Percentiles rank a stretch among this genome's conserved stretches.
Conservation (phyloP, 164 flowering plant species). For the Magnolia kwangsiensis region DNA sequence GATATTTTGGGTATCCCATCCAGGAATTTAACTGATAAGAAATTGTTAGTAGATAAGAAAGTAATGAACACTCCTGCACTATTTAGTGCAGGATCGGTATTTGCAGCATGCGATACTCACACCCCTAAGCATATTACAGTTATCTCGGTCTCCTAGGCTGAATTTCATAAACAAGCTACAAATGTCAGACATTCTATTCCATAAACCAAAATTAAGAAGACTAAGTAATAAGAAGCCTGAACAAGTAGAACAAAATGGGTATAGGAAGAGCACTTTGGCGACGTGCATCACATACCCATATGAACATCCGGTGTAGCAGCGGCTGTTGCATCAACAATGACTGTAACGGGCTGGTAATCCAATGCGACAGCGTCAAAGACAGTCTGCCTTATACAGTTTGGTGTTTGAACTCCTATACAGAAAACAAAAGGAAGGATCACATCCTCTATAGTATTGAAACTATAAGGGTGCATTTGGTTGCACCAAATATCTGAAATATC, state of each 20-base stretch:
- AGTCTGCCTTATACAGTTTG: conserved; percentile 93
- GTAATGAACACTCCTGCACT: neutral
- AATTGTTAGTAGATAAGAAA: neutral
- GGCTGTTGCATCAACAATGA: conserved; percentile 89
- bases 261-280: neutral
- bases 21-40: neutral
- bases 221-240: neutral
- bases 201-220: neutral
- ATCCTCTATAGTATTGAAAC: neutral
- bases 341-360: conserved; percentile 69
- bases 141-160: no score
- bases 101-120: no score
- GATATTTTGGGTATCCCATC: neutral
- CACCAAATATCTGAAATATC: no score
- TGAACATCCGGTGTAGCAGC: conserved; percentile 87
- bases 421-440: neutral
- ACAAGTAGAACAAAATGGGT: neutral
- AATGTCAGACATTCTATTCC: no score
- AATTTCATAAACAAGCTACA: neutral
- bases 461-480: neutral
- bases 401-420: conserved; percentile 86
- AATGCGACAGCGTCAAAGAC: conserved; percentile 92
- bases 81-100: no score
- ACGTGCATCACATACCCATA: conserved; percentile 34
- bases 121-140: no score